These are phyloP conservation scores for Leptographium radiaticola DNA, from an alignment of 2,329 filamentous ascomycete species.

Conservation along the genomic window DNA sequence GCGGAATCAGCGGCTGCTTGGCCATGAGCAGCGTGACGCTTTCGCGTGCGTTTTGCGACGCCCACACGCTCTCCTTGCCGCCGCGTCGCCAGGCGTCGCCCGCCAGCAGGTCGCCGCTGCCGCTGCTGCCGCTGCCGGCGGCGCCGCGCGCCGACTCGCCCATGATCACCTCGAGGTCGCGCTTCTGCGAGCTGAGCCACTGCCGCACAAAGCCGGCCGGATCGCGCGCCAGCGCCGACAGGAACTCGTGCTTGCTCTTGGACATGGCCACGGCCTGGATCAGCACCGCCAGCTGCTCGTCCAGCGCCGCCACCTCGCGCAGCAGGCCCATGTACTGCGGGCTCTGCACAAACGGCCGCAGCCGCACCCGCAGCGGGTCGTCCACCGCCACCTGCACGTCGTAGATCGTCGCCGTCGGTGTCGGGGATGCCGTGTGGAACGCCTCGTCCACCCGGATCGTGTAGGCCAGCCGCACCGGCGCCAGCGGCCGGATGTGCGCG, in stretches of 20 bases:
- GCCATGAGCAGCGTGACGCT: slow-evolving; percentile 49
- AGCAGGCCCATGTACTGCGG: slow-evolving; percentile 59
- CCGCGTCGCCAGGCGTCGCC: slow-evolving; percentile 59
- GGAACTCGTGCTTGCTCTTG: slow-evolving; percentile 85
- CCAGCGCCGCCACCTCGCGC: slow-evolving; percentile 61
- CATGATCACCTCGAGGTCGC: slow-evolving; percentile 77
- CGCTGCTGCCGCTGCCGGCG: slow-evolving; percentile 3
- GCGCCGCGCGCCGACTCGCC: slow-evolving; percentile 62
- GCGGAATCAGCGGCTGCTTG: slow-evolving; percentile 27
- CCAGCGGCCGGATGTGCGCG: slow-evolving; percentile 63
- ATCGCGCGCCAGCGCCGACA: slow-evolving; percentile 63
- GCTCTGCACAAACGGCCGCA: slow-evolving; percentile 54
- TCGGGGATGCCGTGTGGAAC: slow-evolving; percentile 37
- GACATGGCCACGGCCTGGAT: slow-evolving; percentile 73
- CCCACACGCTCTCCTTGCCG: slow-evolving; percentile 41
- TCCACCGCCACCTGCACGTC: slow-evolving; percentile 77
- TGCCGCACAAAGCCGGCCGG: slow-evolving; percentile 72
- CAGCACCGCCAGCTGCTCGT: slow-evolving; percentile 74
- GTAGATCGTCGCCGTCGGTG: slow-evolving; percentile 69
- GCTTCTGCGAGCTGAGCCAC: slow-evolving; percentile 84
- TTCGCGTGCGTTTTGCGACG: slow-evolving; percentile 45
- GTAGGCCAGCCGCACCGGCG: slow-evolving; percentile 74
- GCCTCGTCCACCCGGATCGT: slow-evolving; percentile 86
- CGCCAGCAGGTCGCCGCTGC: slow-evolving; percentile 31
- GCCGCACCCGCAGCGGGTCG: slow-evolving; percentile 60